Evolutionary conservation across 345 rosid species (phyloP).

Genomic region (Linum tenue): DNA sequence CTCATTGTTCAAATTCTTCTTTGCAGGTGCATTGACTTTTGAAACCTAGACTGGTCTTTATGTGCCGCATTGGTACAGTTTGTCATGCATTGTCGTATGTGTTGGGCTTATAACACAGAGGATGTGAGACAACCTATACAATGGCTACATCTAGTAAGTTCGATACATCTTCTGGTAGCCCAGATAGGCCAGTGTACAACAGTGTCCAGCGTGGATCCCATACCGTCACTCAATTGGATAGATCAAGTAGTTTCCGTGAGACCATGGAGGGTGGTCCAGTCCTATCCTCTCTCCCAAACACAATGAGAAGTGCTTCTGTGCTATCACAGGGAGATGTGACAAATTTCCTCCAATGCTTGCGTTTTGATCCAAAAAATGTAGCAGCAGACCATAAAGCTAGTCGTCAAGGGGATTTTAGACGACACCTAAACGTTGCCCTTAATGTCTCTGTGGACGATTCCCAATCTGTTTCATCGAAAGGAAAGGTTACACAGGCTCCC

Average conservation of each 20-base stretch:
- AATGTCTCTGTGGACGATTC: conserved; percentile 71
- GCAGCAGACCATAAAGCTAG: conserved; percentile 67
- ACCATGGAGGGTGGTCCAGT: conserved; percentile 50
- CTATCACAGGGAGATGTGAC: conserved; percentile 58
- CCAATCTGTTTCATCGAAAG: conserved; percentile 44
- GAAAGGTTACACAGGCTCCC: conserved; percentile 44
- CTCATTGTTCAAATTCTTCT: conserved; percentile 14
- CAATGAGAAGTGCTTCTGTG: conserved; percentile 55
- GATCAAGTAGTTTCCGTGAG: conserved; percentile 85
- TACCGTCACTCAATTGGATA: conserved; percentile 62
- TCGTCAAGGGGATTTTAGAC: conserved; percentile 58
- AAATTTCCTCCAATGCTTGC: conserved; percentile 64
- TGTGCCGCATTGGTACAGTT: conserved; percentile 40
- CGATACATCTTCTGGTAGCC: conserved; percentile 76
- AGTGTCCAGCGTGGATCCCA: conserved; percentile 74
- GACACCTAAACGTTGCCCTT: conserved; percentile 53
- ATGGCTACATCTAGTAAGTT: conserved; percentile 84
- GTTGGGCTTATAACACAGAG: conserved; percentile 38
- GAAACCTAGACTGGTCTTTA: conserved; percentile 34
- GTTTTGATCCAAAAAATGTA: conserved; percentile 64
- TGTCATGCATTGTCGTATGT: conserved; percentile 62
- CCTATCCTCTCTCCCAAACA: conserved; percentile 57
- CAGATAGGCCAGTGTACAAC: conserved; percentile 62
- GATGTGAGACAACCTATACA: conserved; percentile 42
- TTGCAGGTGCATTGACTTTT: conserved; percentile 39